A percentile compares a stretch with the other conserved stretches of the same genome.
Evolutionary conservation across 441 rosid genomes (phyloP).

Genomic region (Aleurites moluccanus): DNA sequence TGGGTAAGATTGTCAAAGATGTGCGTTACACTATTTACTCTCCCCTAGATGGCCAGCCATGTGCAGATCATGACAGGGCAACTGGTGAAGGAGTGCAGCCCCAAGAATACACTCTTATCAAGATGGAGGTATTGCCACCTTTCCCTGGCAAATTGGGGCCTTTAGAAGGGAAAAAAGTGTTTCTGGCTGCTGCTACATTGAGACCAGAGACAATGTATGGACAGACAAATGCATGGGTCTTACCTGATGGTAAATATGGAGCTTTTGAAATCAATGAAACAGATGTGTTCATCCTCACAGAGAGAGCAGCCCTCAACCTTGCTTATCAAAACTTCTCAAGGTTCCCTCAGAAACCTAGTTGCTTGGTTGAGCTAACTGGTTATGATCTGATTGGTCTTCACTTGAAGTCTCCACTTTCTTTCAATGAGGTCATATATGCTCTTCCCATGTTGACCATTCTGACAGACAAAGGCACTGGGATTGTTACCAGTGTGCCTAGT

Average conservation of each 20-base stretch:
- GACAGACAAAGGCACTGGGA: constrained; percentile 91
- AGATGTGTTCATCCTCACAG: constrained; percentile 66
- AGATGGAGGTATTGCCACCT: constrained; percentile 82
- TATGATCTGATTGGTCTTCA: constrained; percentile 84
- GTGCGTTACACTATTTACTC: constrained; percentile 76
- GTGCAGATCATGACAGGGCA: constrained; percentile 95
- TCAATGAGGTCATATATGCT: constrained; percentile 71
- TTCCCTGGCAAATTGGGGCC: constrained; percentile 59
- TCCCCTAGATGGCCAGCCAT: constrained; percentile 92
- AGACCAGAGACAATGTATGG: constrained; percentile 99
- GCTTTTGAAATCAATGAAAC: constrained; percentile 87
- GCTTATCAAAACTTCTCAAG: constrained; percentile 81
- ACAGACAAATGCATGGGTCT: constrained; percentile 96
- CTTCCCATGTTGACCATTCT: constrained; percentile 91
- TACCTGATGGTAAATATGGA: constrained; percentile 92
- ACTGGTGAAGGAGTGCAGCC: constrained; percentile 94
- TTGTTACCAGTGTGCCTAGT: constrained; percentile 93
- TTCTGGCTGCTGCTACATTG: constrained; percentile 84
- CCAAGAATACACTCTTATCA: constrained; percentile 81
- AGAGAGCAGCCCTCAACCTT: constrained; percentile 82
- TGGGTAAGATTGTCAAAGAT: constrained; percentile 90
- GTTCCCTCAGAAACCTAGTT: constrained; percentile 68
- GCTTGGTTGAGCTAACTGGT: constrained; percentile 80
- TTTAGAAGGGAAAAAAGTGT: constrained; percentile 73
- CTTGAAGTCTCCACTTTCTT: constrained; percentile 70